Evolutionary conservation across 169 alveolate species (phyloP), one percentile per base, ranked within the genome.

Genomic region (Plasmodium billcollinsi): DNA sequence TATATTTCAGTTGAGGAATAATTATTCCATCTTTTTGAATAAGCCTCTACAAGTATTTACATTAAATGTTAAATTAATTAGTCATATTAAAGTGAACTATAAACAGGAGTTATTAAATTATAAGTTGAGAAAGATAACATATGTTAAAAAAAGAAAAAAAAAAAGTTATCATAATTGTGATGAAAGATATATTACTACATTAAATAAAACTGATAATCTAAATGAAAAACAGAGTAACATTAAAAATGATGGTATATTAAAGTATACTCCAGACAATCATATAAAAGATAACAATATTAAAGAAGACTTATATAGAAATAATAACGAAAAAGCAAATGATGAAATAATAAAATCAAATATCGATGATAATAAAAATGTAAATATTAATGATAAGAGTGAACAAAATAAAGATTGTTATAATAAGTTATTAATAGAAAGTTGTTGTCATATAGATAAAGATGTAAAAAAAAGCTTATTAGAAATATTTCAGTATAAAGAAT

Each of bases 401-500:
- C 14, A 65, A 33, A 47, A 61, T 11, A 21, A 45, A 9, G 39
- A n/a, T 18, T 39, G 47, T 39, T 39, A 5, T 39, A 49, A 21
- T 15, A 56, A 20, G 1, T 33, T 29, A n/a, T 21, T 14, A 52
- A 86, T 86, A 58, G 88, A 86, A 72, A 72, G 63, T 11, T 67
- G 76, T 3, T 66, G 21, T 29, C 76, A 86, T 26, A 70, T 86
- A 39, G 92, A 86, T 58, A 50, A 50, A 73, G 92, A 67, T 45
- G 58, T 56, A 66, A 86, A 73, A 66, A 70, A 67, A 15, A 71
- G 92, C 26, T 56, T 86, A 29, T 54, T 86, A 66, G 88, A 70
- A 62, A 65, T 86, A 3, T 86, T 86, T 74, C 49, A 86, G 50
- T 86, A 86, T 59, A 86, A 71, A 66, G 39, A 86, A 2, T 86